phyloP scores from a whole-genome alignment of 2,329 filamentous ascomycete genomes.

The Didymellaceae sp. region DNA sequence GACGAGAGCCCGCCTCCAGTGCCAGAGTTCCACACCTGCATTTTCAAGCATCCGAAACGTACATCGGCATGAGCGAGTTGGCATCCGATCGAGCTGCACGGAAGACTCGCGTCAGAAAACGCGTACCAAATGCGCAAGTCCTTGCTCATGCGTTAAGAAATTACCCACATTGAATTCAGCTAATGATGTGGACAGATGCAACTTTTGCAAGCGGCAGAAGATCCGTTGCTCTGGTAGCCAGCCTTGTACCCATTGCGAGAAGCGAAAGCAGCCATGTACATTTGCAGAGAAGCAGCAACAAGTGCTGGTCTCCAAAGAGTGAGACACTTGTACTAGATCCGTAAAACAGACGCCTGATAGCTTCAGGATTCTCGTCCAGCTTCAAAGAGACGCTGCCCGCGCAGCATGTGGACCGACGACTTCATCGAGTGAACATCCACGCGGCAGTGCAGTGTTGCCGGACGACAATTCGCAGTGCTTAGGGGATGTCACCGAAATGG shows the following conservation, averaged over 20 bases:
- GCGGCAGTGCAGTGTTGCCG: not conserved
- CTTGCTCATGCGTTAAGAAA: too few species aligned
- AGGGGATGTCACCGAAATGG: not conserved
- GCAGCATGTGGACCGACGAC: not conserved
- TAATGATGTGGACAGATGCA: not conserved
- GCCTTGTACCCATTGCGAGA: not conserved
- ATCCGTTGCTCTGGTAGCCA: not conserved
- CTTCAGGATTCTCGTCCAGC: not conserved
- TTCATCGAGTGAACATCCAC: not conserved
- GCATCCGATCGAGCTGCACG: not conserved
- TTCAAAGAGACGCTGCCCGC: not conserved
- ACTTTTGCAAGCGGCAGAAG: slow-evolving; percentile 3
- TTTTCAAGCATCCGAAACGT: too few species aligned
- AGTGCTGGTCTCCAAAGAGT: slow-evolving; percentile 1
- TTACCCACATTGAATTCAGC: too few species aligned
- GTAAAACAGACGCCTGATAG: not conserved
- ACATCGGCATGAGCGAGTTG: not conserved
- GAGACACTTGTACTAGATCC: not conserved
- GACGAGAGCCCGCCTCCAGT: not conserved
- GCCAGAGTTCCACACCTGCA: not conserved
- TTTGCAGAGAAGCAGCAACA: slow-evolving; percentile 1
- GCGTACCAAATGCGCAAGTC: slow-evolving; percentile 1
- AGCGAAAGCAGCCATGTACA: not conserved
- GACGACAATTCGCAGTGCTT: not conserved
- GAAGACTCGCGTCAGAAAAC: slow-evolving; percentile 1